These are phyloP conservation scores for Sporisorium exsertum DNA, from an alignment of 1,284 basidiomycete genomes.

Conservation along the genomic window DNA sequence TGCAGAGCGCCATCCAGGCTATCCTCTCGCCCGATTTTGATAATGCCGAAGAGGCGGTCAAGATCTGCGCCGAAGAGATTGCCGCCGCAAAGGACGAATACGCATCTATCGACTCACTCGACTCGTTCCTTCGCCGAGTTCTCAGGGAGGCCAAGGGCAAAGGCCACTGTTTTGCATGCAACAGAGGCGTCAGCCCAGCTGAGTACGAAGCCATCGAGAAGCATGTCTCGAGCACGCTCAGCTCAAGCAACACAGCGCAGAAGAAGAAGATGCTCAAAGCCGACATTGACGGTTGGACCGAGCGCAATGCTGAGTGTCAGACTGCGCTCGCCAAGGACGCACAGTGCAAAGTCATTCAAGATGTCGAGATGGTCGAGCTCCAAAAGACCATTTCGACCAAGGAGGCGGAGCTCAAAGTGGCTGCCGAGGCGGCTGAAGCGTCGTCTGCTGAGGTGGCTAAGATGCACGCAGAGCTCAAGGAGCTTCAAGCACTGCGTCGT, in stretches of 20 bases:
- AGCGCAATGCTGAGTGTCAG: conserved; percentile 71
- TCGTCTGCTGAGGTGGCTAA: conserved; percentile 35
- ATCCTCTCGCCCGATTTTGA: conserved; percentile 70
- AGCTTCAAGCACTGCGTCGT: conserved; percentile 45
- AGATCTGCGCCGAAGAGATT: conserved; percentile 74
- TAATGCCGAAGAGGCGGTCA: conserved; percentile 75
- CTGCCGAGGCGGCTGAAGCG: conserved; percentile 62
- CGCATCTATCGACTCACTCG: conserved; percentile 65
- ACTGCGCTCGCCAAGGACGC: conserved; percentile 75
- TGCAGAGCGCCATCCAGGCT: conserved; percentile 73
- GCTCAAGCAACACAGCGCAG: conserved; percentile 70
- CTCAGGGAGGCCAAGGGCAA: conserved; percentile 76
- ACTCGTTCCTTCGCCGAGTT: conserved; percentile 76
- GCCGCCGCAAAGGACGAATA: conserved; percentile 58
- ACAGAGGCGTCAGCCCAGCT: conserved; percentile 76
- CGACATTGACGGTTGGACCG: conserved; percentile 72
- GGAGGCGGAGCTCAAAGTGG: conserved; percentile 67
- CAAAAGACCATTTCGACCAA: conserved; percentile 77
- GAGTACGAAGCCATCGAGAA: conserved; percentile 72
- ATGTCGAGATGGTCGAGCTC: conserved; percentile 70
- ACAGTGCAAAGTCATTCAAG: conserved; percentile 48
- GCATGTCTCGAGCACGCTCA: conserved; percentile 57
- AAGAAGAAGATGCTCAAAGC: conserved; percentile 77
- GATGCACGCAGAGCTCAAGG: conserved; percentile 44
- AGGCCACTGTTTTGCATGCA: conserved; percentile 82